Percentiles rank a stretch among this genome's conserved stretches.
These are phyloP conservation scores for Friedmanniomyces endolithicus DNA, from an alignment of 495 filamentous ascomycete species.

Conservation along the genomic window DNA sequence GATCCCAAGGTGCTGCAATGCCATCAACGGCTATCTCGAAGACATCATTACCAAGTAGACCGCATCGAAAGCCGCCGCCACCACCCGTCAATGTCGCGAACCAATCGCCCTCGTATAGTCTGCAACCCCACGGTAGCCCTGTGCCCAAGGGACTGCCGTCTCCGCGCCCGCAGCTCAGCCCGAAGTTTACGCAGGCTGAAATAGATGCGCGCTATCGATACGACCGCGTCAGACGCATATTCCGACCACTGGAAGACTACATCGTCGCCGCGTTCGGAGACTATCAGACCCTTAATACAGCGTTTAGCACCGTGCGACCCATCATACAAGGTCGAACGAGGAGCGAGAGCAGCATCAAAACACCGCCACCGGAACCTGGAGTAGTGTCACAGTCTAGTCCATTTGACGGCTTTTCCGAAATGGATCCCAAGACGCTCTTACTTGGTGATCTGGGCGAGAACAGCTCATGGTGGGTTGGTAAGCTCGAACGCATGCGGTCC, in stretches of 20 bases:
- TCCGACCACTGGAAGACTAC: constrained; percentile 65
- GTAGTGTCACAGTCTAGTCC: neutral
- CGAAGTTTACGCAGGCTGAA: constrained; percentile 11
- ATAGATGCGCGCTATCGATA: constrained; percentile 12
- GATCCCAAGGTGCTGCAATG: constrained; percentile 3
- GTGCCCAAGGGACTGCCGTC: constrained; percentile 4
- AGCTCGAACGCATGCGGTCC: constrained; percentile 32
- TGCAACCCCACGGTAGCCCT: constrained; percentile 6
- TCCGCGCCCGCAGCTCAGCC: constrained; percentile 10
- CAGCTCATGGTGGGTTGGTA: constrained; percentile 70
- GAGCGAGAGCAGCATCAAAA: constrained; percentile 33
- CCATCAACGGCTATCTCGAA: neutral
- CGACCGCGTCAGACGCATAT: constrained; percentile 29
- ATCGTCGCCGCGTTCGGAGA: constrained; percentile 54
- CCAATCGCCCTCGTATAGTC: constrained; percentile 5
- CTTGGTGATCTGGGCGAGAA: constrained; percentile 75
- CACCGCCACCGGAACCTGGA: constrained; percentile 18
- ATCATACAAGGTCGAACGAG: constrained; percentile 25
- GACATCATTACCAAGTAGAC: constrained; percentile 9
- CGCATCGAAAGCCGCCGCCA: constrained; percentile 20
- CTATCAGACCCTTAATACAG: constrained; percentile 58
- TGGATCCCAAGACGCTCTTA: constrained; percentile 68
- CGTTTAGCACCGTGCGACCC: constrained; percentile 45
- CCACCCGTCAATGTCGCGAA: constrained; percentile 14
- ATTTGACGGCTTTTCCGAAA: constrained; percentile 35